Base-by-base conservation (phyloP, 345 rosid genomes). In the Syzygium aqueum region DNA sequence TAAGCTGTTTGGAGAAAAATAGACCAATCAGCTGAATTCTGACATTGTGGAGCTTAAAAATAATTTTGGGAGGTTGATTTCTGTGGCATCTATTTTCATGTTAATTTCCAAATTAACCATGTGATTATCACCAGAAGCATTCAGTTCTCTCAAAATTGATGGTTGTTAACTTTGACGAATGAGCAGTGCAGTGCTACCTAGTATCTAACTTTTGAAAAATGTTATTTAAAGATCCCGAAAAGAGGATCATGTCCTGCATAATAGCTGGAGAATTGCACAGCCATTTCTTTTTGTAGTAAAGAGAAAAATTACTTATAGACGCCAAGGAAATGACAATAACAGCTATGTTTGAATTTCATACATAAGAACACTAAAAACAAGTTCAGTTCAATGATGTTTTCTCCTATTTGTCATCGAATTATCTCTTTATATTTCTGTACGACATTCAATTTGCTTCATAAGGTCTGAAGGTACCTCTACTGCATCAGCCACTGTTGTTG, bases 401-500 rank as follows among this genome's bases (percentile, higher is more conserved):
- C 82, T 19, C 49, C 14, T 11, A 73, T 73, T 73, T 73, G 14
- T 73, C 82, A 73, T 73, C 27, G 37, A 73, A 73, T 37, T 37
- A 73, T 73, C 82, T 11, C 14, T 73, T 9, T 19, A 16, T 67
- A 67, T 67, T 67, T 67, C 21, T 33, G 49, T 37, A 73, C 25
- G 11, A 37, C 40, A 73, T 73, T 37, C 82, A 73, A 73, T 73
- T 73, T 37, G 12, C 49, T 73, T 73, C 82, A 73, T 19, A 63
- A 86, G 54, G 3, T 59, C 61, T 7, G 52, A 59, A 61, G 63
- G 85, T 94, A 97, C 99, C 99, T 96, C 99, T 84, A 97, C 99
- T 89, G 98, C 96, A 94, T 97, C 99, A 80, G 97, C 91, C 77
- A 95, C 97, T 49, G 99, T 95, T 46, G 99, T 95, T 87, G 98